These are phyloP conservation scores for Cercospora canescens DNA, from an alignment of 2,329 filamentous ascomycete species.

Conservation along the genomic window DNA sequence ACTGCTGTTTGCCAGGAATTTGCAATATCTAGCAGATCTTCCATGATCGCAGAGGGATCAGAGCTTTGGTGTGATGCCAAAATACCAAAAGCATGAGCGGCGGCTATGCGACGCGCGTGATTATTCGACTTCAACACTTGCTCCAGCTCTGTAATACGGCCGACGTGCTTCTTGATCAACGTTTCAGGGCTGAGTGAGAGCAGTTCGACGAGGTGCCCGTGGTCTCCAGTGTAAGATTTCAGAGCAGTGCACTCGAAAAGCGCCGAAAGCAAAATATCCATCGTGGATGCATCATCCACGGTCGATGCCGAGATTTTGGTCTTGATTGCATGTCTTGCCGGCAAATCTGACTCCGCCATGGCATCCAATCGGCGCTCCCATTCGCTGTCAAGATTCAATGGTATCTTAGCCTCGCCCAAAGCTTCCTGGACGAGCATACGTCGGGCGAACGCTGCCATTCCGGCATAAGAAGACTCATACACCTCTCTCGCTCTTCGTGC, in stretches of 20 bases:
- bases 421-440: constrained; percentile 62
- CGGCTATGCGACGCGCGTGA: constrained; percentile 63
- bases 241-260: constrained; percentile 26
- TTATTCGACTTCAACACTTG: constrained; percentile 70
- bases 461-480: constrained; percentile 26
- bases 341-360: constrained; percentile 68
- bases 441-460: constrained; percentile 40
- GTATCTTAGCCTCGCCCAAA: constrained; percentile 43
- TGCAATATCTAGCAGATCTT: constrained; percentile 38
- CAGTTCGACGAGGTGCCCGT: constrained; percentile 50
- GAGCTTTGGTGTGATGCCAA: constrained; percentile 63
- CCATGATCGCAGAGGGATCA: constrained; percentile 43
- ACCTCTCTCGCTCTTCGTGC: constrained; percentile 22
- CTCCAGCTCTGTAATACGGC: constrained; percentile 55
- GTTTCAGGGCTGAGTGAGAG: constrained; percentile 56
- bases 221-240: constrained; percentile 36
- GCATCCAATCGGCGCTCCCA: constrained; percentile 82
- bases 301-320: constrained; percentile 46
- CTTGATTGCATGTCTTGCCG: constrained; percentile 61
- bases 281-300: constrained; percentile 43
- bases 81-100: constrained; percentile 73
- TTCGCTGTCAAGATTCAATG: constrained; percentile 62
- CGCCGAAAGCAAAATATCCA: constrained; percentile 25
- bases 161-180: constrained; percentile 52
- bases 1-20: constrained; percentile 59